phyloP scores from a whole-genome alignment of 768 basidiomycete species.

The Amanita polypyramis region DNA sequence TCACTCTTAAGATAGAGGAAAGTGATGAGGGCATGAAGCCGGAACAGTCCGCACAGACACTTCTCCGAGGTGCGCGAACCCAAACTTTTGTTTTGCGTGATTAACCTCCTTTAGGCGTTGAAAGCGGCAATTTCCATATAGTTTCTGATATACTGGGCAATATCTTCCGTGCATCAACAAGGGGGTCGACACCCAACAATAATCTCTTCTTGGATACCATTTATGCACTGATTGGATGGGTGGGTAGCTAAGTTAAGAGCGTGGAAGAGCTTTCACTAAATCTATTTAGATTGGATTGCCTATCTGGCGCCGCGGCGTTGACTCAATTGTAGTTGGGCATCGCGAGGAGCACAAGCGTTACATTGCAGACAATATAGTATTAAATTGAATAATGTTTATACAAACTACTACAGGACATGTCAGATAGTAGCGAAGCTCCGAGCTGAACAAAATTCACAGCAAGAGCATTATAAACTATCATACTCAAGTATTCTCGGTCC shows the following conservation, averaged over 20 bases:
- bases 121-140: constrained; percentile 64
- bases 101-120: constrained; percentile 38
- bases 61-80: constrained; percentile 46
- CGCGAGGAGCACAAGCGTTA: constrained; percentile 36
- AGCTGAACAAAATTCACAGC: constrained; percentile 16
- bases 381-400: constrained; percentile 10
- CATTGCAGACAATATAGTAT: constrained; percentile 16
- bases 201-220: constrained; percentile 48
- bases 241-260: constrained; percentile 18
- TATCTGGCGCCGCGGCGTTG: constrained; percentile 41
- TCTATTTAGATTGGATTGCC: constrained; percentile 36
- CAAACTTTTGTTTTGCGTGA: not conserved
- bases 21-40: constrained; percentile 54
- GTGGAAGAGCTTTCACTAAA: not conserved
- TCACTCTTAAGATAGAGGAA: constrained; percentile 70
- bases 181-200: constrained; percentile 51
- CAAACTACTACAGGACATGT: constrained; percentile 26
- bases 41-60: constrained; percentile 46
- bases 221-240: constrained; percentile 34
- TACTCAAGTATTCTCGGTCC: constrained; percentile 51
- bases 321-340: constrained; percentile 34
- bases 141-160: constrained; percentile 58
- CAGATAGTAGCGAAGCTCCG: constrained; percentile 49
- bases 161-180: constrained; percentile 58
- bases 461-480: constrained; percentile 67